phyloP scores from a whole-genome alignment of 2,329 filamentous ascomycete genomes.

The Shiraia bambusicola region DNA sequence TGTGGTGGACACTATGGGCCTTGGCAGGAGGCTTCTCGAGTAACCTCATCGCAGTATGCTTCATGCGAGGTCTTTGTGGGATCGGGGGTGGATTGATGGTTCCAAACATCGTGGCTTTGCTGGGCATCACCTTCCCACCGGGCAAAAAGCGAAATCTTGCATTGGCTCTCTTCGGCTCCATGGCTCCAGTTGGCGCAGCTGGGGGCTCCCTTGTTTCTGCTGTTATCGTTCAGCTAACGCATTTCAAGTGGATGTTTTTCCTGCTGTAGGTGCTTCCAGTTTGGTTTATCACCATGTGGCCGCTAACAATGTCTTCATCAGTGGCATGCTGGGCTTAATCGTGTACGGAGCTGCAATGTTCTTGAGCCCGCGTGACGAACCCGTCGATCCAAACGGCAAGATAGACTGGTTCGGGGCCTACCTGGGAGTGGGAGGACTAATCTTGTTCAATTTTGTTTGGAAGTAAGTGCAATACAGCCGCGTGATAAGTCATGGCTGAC shows the following conservation, averaged over 20 bases:
- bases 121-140: conserved; percentile 52
- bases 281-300: no score
- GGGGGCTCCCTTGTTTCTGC: conserved; percentile 47
- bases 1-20: no score
- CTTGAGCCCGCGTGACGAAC: conserved; percentile 14
- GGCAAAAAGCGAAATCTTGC: conserved; percentile 50
- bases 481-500: conserved; percentile 4
- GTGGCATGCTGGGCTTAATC: conserved; percentile 11
- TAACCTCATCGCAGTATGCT: conserved; percentile 1
- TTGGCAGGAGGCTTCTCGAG: not conserved
- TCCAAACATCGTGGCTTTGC: conserved; percentile 55
- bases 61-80: conserved; percentile 47
- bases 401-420: conserved; percentile 47
- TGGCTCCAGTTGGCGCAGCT: conserved; percentile 51
- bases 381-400: conserved; percentile 38
- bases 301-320: conserved; percentile 9
- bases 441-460: conserved; percentile 3
- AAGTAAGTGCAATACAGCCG: conserved; percentile 43
- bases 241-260: conserved; percentile 44
- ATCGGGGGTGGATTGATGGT: conserved; percentile 56
- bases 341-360: not conserved
- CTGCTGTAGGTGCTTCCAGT: not conserved
- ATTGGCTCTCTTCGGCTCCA: conserved; percentile 52
- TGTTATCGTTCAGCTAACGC: conserved; percentile 39
- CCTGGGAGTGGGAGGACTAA: conserved; percentile 34